A percentile compares a stretch with the other conserved stretches of the same genome.
Evolutionary conservation across 257 asterid genomes (phyloP).

Genomic region (Solanum bulbocastanum): DNA sequence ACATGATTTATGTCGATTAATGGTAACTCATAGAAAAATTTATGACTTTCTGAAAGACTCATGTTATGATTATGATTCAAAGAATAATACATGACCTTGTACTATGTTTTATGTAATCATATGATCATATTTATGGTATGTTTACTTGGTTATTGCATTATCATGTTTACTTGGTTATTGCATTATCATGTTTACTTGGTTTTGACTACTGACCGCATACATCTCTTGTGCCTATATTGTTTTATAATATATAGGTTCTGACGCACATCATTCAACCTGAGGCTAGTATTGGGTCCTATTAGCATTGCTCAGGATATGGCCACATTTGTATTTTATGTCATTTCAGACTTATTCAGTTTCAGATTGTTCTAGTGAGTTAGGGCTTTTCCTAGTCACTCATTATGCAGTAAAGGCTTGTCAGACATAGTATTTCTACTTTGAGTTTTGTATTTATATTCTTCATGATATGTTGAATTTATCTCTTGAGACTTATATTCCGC

Average conservation of each 20-base stretch:
- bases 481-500: neutral
- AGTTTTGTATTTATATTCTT: neutral
- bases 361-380: neutral
- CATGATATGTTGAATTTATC: neutral
- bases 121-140: too few relatives aligned
- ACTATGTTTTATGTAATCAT: neutral
- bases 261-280: neutral
- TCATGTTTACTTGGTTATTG: neutral
- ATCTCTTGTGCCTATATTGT: neutral
- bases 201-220: neutral
- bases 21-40: neutral
- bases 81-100: neutral
- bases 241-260: too few relatives aligned
- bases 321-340: neutral
- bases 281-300: neutral
- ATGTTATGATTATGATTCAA: neutral
- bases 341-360: neutral
- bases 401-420: neutral
- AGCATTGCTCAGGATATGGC: neutral
- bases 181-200: too few relatives aligned
- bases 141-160: neutral
- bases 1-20: neutral
- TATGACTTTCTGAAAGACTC: neutral
- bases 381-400: neutral
- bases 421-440: neutral